Evolutionary conservation across 345 rosid species (phyloP).

Genomic region (Eucalyptus pauciflora): DNA sequence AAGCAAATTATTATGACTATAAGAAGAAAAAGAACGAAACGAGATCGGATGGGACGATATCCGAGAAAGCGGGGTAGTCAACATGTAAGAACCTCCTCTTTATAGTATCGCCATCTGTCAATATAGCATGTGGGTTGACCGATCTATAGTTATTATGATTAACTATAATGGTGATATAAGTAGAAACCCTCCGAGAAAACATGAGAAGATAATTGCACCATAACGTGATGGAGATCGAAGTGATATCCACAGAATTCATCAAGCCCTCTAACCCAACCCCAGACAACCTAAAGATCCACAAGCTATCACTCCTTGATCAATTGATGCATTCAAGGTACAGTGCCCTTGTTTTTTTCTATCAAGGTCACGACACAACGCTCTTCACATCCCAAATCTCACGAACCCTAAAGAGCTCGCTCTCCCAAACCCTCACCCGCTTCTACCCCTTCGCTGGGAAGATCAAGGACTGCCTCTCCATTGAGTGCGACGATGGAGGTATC

Average conservation of each 20-base stretch:
- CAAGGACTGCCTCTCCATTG: not conserved
- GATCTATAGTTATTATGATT: not conserved
- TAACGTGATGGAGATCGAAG: conserved; percentile 8
- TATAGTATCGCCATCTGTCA: not conserved
- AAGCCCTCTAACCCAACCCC: conserved; percentile 36
- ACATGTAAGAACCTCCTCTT: not conserved
- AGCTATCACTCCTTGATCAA: conserved; percentile 30
- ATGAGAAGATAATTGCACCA: not conserved
- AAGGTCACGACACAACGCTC: not conserved
- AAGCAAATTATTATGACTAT: too few species aligned
- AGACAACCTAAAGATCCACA: conserved; percentile 6
- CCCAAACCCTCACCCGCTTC: not conserved
- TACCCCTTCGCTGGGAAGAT: not conserved
- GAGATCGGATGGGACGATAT: not conserved
- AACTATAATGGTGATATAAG: not conserved
- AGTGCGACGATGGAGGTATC: not conserved
- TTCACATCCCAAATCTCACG: not conserved
- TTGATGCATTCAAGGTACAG: not conserved
- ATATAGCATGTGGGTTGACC: not conserved
- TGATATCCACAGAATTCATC: conserved; percentile 10
- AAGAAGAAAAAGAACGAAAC: too few species aligned
- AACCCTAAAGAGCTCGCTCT: not conserved
- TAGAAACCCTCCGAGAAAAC: not conserved
- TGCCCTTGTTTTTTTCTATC: not conserved
- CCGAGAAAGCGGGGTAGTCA: not conserved